A percentile compares a stretch with the other conserved stretches of the same genome.
Conservation (phyloP, 306 rosid genomes). For the Dryas drummondii region DNA sequence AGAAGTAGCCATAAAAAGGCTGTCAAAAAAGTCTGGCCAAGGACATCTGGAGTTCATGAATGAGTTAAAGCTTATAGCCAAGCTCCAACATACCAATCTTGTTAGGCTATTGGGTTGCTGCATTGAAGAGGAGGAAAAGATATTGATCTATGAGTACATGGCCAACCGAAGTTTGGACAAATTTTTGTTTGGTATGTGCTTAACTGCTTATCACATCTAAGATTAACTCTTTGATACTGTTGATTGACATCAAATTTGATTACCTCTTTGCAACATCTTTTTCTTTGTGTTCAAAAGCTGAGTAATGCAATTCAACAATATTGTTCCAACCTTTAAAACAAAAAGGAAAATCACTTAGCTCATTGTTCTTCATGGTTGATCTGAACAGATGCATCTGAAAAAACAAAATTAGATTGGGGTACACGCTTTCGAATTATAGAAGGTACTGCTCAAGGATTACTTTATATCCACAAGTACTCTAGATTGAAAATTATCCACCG, state of each 20-base stretch:
- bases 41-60: slow-evolving; percentile 51
- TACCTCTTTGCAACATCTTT: neutral
- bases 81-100: slow-evolving; percentile 51
- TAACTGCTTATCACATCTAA: neutral
- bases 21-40: slow-evolving; percentile 43
- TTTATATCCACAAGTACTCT: slow-evolving; percentile 2
- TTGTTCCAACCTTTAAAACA: neutral
- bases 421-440: slow-evolving; percentile 36
- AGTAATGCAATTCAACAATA: neutral
- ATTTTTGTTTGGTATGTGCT: slow-evolving; percentile 41
- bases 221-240: neutral
- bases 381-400: neutral
- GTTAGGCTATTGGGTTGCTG: slow-evolving; percentile 49
- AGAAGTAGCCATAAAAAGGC: slow-evolving; percentile 48
- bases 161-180: slow-evolving; percentile 48
- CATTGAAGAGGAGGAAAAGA: slow-evolving; percentile 35
- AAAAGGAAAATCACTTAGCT: neutral
- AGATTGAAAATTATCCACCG: too few species aligned
- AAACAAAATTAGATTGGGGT: slow-evolving; percentile 33
- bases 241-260: neutral
- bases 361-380: neutral
- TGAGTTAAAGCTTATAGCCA: slow-evolving; percentile 46
- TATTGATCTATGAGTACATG: slow-evolving; percentile 53
- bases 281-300: too few species aligned
- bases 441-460: slow-evolving; percentile 9